Conservation (phyloP, 1,284 basidiomycete species). For the Volvariella volvacea region DNA sequence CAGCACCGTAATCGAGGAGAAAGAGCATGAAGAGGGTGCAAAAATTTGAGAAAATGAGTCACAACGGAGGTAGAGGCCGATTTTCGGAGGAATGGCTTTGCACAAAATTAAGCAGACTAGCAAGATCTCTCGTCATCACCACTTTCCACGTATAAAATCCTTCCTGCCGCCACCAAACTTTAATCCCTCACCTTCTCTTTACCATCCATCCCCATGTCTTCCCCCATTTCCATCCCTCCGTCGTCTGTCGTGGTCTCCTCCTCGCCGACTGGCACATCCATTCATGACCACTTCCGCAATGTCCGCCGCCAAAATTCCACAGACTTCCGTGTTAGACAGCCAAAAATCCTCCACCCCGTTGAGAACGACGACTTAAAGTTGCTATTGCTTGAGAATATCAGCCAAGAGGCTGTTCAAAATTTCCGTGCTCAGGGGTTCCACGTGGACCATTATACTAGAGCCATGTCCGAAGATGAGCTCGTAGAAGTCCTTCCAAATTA, state of each 20-base stretch:
- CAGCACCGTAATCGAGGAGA: slow-evolving; percentile 93
- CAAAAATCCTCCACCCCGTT: slow-evolving; percentile 68
- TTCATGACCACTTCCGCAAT: slow-evolving; percentile 41
- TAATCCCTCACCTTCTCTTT: slow-evolving; percentile 5
- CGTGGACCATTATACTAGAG: slow-evolving; percentile 87
- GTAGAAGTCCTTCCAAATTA: slow-evolving; percentile 82
- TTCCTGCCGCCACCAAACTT: too few species aligned
- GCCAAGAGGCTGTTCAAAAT: slow-evolving; percentile 79
- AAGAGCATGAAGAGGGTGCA: slow-evolving; percentile 59
- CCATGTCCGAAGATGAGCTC: slow-evolving; percentile 91
- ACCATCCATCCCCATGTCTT: slow-evolving; percentile 19
- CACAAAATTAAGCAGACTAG: too few species aligned
- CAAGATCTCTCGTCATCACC: too few species aligned
- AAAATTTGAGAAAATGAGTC: slow-evolving; percentile 14
- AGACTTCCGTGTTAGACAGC: slow-evolving; percentile 35
- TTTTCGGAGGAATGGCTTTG: too few species aligned
- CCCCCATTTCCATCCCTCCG: slow-evolving; percentile 32
- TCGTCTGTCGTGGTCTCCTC: slow-evolving; percentile 37
- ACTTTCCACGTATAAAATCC: too few species aligned
- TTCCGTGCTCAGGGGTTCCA: slow-evolving; percentile 86
- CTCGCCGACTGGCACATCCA: slow-evolving; percentile 34
- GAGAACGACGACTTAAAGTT: slow-evolving; percentile 74
- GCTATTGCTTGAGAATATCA: slow-evolving; percentile 94
- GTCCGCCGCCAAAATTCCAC: slow-evolving; percentile 18
- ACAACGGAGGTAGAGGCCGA: slow-evolving; percentile 2